Conservation (phyloP, 371 early-diverging fungal genomes). For the Nosema muscidifuracis region DNA sequence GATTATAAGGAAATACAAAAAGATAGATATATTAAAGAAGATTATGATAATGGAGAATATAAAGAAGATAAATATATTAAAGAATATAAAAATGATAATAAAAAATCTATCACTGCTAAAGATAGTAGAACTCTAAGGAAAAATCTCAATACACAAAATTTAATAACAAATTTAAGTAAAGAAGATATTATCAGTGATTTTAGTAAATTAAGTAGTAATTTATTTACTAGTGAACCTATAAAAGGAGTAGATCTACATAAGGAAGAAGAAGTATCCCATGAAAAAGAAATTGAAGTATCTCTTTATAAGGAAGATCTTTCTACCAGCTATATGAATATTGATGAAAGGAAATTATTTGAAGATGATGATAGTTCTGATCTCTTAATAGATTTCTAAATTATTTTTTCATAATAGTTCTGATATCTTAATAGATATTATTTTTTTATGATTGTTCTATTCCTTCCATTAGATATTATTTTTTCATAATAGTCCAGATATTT, state of each 20-base stretch:
- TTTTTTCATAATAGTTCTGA: too few species aligned
- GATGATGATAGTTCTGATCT: neutral
- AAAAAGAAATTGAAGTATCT: too few species aligned
- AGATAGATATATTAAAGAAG: neutral
- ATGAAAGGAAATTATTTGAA: neutral
- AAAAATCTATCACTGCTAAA: neutral
- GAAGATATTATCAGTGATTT: slow-evolving; percentile 3
- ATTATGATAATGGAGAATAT: neutral
- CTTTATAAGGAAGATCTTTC: neutral
- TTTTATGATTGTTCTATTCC: too few species aligned
- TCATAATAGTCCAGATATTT: too few species aligned
- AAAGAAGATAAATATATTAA: neutral
- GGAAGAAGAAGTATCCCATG: too few species aligned
- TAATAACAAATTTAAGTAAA: neutral
- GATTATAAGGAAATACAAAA: neutral
- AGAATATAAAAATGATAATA: neutral
- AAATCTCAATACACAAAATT: neutral
- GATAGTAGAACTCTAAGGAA: slow-evolving; percentile 7
- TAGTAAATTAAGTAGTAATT: too few species aligned
- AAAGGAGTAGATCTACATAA: too few species aligned
- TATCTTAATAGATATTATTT: too few species aligned
- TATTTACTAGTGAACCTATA: too few species aligned
- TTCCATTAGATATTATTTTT: too few species aligned
- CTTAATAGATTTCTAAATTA: slow-evolving; percentile 2
- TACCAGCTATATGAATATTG: neutral